Evolutionary conservation across 83 land plant species (phyloP), one percentile per base, ranked within the genome.

Genomic region (Thuja plicata): DNA sequence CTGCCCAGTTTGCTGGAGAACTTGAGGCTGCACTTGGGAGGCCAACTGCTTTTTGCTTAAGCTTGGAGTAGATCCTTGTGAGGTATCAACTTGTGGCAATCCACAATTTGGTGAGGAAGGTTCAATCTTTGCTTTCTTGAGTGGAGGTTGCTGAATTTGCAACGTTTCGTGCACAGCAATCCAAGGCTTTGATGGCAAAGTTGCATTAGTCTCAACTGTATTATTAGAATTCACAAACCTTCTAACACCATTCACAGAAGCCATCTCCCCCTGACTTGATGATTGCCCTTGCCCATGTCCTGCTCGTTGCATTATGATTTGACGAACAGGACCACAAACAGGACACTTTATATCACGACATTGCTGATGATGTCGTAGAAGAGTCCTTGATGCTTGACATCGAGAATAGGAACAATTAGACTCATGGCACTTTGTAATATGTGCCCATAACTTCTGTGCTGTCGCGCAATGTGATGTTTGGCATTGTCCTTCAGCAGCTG

Each of bases 311-410:
- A 86, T 38, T 16, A 94, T 57, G 48, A 52, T 90, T 13, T 90
- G 85, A n/a, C 88, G 94, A 13, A 95, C 96, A 86, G 96, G 98
- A 88, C 90, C 89, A 91, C 99, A 97, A 87, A 97, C 97, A 87
- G 96, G 98, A 86, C 98, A 97, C 79, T 86, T 84, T 79, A 88
- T 43, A 77, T 91, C 92, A 17, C 76, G 87, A 88, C 99, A 98
- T 3, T 85, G 84, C 86, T 88, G 90, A 88, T 94, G 87, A 88
- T 98, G 99, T 19, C 87, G 60, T 45, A 96, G 50, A 73, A 97
- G 87, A 48, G 73, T 90, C 76, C 91, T 93, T 13, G 96, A 92
- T 32, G 88, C 86, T 8, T 50, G 85, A 87, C 99, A 98, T 45
- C 94, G 94, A 30, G 94, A 91, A 92, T 88, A 93, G 43, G 89